Conservation (phyloP, 2,329 filamentous ascomycete genomes). For the Fusarium abutilonis region DNA sequence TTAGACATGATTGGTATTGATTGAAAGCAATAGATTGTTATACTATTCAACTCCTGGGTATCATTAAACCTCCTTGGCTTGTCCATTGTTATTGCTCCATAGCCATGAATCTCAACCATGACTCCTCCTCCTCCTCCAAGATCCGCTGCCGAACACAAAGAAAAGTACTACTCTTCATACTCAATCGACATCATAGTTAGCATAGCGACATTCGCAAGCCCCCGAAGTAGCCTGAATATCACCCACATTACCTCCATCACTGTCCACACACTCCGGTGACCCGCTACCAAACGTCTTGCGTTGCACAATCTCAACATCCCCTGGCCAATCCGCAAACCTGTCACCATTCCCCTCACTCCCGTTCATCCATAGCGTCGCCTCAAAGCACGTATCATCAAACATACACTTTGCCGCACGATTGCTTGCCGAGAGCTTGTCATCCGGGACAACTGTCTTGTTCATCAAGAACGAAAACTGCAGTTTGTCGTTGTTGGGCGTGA, state of each 20-base stretch:
- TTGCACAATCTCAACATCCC: conserved; percentile 65
- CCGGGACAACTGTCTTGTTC: conserved; percentile 63
- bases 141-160: neutral
- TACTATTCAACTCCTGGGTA: conserved; percentile 31
- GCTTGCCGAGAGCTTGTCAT: conserved; percentile 52
- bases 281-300: conserved; percentile 52
- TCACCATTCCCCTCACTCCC: conserved; percentile 38
- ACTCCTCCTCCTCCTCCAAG: neutral
- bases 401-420: conserved; percentile 64
- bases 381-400: conserved; percentile 65
- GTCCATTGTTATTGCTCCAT: neutral
- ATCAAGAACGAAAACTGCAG: conserved; percentile 66
- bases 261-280: conserved; percentile 64
- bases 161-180: neutral
- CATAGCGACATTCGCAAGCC: conserved; percentile 54
- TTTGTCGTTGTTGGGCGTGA: conserved; percentile 61
- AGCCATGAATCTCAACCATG: neutral
- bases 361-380: conserved; percentile 69
- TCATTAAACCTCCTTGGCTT: conserved; percentile 31
- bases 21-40: conserved; percentile 25
- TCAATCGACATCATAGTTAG: conserved; percentile 46
- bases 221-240: conserved; percentile 51
- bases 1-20: neutral
- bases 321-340: conserved; percentile 63
- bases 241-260: conserved; percentile 50